Evolutionary conservation across 1,284 basidiomycete genomes (phyloP), one percentile per base, ranked within the genome.

Genomic region (Irpex rosettiformis): DNA sequence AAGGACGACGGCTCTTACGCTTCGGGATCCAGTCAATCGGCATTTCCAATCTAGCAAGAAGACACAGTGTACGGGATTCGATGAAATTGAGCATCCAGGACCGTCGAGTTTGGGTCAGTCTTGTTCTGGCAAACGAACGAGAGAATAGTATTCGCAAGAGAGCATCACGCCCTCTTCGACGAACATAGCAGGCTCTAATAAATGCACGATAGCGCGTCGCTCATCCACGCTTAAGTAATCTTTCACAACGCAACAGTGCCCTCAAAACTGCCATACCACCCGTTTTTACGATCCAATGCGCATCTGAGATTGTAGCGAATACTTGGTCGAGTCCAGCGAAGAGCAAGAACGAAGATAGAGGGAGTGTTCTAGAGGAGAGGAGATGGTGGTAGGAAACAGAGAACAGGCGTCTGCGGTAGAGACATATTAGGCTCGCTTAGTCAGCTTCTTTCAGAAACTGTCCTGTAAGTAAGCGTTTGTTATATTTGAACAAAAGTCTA

Each of bases 341-440:
- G n/a, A n/a, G n/a, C n/a, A n/a, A n/a, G n/a, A n/a, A 49, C 18
- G 24, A 27, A 37, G n/a, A n/a, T n/a, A n/a, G n/a, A n/a, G n/a
- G n/a, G n/a, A n/a, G n/a, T n/a, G n/a, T n/a, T 45, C 54, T 28
- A 16, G 29, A 47, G 54, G 54, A 43, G 56, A 52, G 56, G 54
- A 29, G 21, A 53, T 57, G 56, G 42, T 16, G 33, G 56, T 53
- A 52, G 16, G 28, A 52, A 48, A 30, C 37, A 57, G 22, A 25
- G 13, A 48, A 21, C 37, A 21, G 45, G 45, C 45, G 45, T 16
- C 45, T 48, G 45, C 11, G 13, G 22, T 11, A 13, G n/a, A n/a
- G 37, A 40, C 37, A 40, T 40, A 40, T 40, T 40, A 40, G 37
- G 37, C 37, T 40, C 10, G 37, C 37, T 40, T 40, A 40, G 37